Evolutionary conservation across 225 moss, liverwort and hornwort genomes (phyloP), one percentile per base, ranked within the genome.

Genomic region (Pseudisothecium myosuroides): DNA sequence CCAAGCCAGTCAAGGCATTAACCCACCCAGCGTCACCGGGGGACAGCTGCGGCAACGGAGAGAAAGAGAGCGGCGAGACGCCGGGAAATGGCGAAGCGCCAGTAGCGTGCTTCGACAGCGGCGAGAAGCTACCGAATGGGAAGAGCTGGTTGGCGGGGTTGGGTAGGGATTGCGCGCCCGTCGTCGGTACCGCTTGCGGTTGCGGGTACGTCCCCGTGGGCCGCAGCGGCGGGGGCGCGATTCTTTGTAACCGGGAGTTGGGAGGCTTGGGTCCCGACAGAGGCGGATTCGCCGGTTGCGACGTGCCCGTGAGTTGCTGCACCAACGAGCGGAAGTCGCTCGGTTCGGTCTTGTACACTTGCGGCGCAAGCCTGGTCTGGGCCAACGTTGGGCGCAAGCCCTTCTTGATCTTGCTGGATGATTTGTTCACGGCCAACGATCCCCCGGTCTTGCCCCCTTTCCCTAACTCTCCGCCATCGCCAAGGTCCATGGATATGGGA

Each of bases 291-390:
- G 92, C 91, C 45, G 91, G 83, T 26, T 94, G 91, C 43, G 96
- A 93, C 11, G 98, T 97, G 21, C 98, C 98, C 5, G 98, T 98
- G 58, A 98, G 92, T 90, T 98, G 94, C 90, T 98, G 98, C 90
- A 98, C 98, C 26, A 98, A 86, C 47, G 93, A 94, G 21, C 98
- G 96, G 71, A 98, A 98, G 90, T 97, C 91, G 54, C 96, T 94
- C 10, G 98, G 95, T 75, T 98, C 97, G 41, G 95, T 97, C 93
- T 97, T 98, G 89, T 98, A 98, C 72, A 98, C 96, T 27, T 95
- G 95, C 54, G 98, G 96, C 11, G 95, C 95, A 12, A 95, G 91
- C 75, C 97, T 89, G 12, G 95, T 95, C 87, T 96, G 98, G n/a
- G 95, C 92, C 22, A 96, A 90, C 45, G 97, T 95, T 67, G 96